Evolutionary conservation across 2,329 filamentous ascomycete genomes (phyloP), one percentile per base, ranked within the genome.

Genomic region (Stagonosporopsis tanaceti): DNA sequence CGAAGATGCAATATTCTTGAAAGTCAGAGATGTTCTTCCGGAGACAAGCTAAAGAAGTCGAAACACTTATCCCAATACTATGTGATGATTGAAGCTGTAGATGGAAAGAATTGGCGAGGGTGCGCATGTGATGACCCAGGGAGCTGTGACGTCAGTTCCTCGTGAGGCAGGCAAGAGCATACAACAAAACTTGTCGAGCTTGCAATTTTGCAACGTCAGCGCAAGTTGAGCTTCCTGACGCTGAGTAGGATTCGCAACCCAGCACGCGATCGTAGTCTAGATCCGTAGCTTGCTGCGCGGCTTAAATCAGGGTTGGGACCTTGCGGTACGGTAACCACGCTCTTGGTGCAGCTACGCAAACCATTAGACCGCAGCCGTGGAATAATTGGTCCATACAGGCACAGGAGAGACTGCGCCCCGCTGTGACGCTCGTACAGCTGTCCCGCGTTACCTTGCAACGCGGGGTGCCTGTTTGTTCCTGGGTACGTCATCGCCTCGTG

Each of bases 401-500:
- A 45, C 39, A 35, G 4, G 34, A 44, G 27, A 37, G 47, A 42
- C 17, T 56, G 57, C 30, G 65, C 65, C 61, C 53, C 52, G 50
- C 52, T 47, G 52, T 58, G 62, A 60, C 57, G 50, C 51, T 60
- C 54, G 55, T 47, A 41, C 59, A 63, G 57, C 57, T 62, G 30
- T 56, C 47, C 59, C 59, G 60, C 59, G 50, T 57, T 47, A 28
- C 50, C 48, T 62, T 53, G 55, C 58, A 48, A 47, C 53, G 55
- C 56, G 44, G 51, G 56, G 45, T 57, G 53, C 50, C 42, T 48
- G 48, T 27, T 41, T 57, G 47, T 57, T 35, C 44, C 37, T 47
- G 45, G 15, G 22, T 66, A 67, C 66, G 64, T 68, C 64, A 67
- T 62, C 42, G 39, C 48, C 50, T 50, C 55, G 47, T 54, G 50